These are phyloP conservation scores for Pichia norvegensis DNA, from an alignment of 1,139 yeast genomes.

Conservation along the genomic window DNA sequence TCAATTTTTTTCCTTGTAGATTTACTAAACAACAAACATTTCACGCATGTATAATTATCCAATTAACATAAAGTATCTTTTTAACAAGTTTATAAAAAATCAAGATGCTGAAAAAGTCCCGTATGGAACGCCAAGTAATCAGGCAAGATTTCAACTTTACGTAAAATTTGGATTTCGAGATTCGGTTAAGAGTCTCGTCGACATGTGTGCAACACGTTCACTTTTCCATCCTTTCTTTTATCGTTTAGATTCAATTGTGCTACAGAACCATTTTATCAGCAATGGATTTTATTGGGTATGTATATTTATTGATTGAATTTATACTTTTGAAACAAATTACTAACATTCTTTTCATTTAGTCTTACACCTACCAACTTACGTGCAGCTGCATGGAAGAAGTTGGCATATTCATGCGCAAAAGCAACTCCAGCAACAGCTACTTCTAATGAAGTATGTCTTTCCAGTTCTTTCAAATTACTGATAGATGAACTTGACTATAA, in stretches of 20 bases:
- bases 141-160: background rate
- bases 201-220: background rate
- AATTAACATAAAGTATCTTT: background rate
- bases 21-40: background rate
- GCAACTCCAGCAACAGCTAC: constrained; percentile 11
- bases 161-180: too few relatives aligned
- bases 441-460: constrained; percentile 15
- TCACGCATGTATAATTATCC: background rate
- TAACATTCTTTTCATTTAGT: constrained; percentile 6
- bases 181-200: too few relatives aligned
- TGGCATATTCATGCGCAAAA: constrained; percentile 34
- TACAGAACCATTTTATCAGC: too few relatives aligned
- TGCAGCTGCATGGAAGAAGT: constrained; percentile 50
- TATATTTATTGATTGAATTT: background rate
- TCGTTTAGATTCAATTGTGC: background rate
- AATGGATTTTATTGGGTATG: constrained; percentile 22
- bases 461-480: constrained; percentile 28
- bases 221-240: background rate
- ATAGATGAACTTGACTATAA: constrained; percentile 26
- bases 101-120: background rate
- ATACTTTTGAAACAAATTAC: background rate
- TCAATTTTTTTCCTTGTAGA: constrained; percentile 1
- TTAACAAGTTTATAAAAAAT: background rate
- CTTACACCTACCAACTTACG: constrained; percentile 34
- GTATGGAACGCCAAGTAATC: too few relatives aligned